Evolutionary conservation across 2,329 filamentous ascomycete genomes (phyloP).

Genomic region (Allantophomopsis lycopodina): DNA sequence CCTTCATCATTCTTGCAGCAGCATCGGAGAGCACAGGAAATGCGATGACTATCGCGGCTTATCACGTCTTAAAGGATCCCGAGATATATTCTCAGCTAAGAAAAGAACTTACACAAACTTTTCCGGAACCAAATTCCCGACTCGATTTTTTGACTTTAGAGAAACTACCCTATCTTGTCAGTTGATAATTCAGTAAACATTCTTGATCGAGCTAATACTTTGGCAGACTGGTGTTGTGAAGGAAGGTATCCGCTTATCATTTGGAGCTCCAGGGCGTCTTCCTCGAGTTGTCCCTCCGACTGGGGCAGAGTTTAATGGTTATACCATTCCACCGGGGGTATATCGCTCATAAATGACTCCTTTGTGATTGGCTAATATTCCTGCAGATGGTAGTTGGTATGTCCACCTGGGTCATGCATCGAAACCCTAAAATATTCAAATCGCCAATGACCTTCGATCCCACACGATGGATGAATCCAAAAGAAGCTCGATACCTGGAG

Average conservation of each 20-base stretch:
- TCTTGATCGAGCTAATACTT: too few relatives aligned
- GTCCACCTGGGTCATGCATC: constrained; percentile 20
- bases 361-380: neutral
- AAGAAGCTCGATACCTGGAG: constrained; percentile 10
- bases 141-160: constrained; percentile 17
- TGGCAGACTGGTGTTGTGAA: constrained; percentile 10
- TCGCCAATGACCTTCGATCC: constrained; percentile 20
- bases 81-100: constrained; percentile 12
- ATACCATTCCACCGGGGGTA: constrained; percentile 18
- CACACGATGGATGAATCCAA: constrained; percentile 16
- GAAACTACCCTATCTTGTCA: constrained; percentile 18
- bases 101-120: constrained; percentile 15
- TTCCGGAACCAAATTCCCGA: constrained; percentile 13
- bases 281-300: constrained; percentile 18
- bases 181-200: neutral
- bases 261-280: constrained; percentile 18
- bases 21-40: constrained; percentile 21
- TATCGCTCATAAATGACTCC: constrained; percentile 7
- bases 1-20: constrained; percentile 15
- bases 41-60: constrained; percentile 16
- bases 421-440: constrained; percentile 18
- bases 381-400: constrained; percentile 15
- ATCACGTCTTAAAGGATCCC: constrained; percentile 16
- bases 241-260: constrained; percentile 15
- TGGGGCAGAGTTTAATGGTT: constrained; percentile 19